Percentiles rank a stretch among this genome's conserved stretches.
Conservation (phyloP, 169 alveolate genomes). For the Pseudocohnilembus persalinus region DNA sequence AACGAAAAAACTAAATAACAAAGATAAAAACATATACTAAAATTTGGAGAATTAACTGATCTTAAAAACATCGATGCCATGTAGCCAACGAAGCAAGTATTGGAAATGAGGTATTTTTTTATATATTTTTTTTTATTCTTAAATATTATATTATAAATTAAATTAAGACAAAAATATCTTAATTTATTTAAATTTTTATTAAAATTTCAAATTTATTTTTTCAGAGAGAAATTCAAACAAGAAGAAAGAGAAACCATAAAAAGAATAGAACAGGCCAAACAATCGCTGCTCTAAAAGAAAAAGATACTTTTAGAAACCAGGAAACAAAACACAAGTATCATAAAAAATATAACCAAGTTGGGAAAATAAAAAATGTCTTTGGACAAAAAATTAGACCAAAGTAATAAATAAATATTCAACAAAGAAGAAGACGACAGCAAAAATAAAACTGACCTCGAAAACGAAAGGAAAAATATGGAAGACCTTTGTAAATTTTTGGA, state of each 20-base stretch:
- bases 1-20: slow-evolving; percentile 75
- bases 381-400: slow-evolving; percentile 59
- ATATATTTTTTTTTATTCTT: too few species aligned
- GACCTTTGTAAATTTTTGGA: slow-evolving; percentile 73
- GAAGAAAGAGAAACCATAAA: slow-evolving; percentile 74
- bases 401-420: slow-evolving; percentile 65
- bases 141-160: too few species aligned
- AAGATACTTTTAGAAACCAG: slow-evolving; percentile 75
- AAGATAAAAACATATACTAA: slow-evolving; percentile 85
- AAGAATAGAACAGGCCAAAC: slow-evolving; percentile 79
- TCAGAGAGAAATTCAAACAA: slow-evolving; percentile 65
- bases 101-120: slow-evolving; percentile 46
- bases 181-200: too few species aligned
- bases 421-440: slow-evolving; percentile 72
- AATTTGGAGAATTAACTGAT: slow-evolving; percentile 83
- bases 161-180: too few species aligned
- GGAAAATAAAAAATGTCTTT: slow-evolving; percentile 64
- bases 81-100: slow-evolving; percentile 73
- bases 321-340: slow-evolving; percentile 72
- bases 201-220: too few species aligned
- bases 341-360: slow-evolving; percentile 60
- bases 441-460: slow-evolving; percentile 62
- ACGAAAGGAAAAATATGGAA: slow-evolving; percentile 73
- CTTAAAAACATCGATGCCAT: slow-evolving; percentile 69
- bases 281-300: slow-evolving; percentile 72